These are phyloP conservation scores for Coccinonectria pachysandricola DNA, from an alignment of 2,329 filamentous ascomycete species.

Conservation along the genomic window DNA sequence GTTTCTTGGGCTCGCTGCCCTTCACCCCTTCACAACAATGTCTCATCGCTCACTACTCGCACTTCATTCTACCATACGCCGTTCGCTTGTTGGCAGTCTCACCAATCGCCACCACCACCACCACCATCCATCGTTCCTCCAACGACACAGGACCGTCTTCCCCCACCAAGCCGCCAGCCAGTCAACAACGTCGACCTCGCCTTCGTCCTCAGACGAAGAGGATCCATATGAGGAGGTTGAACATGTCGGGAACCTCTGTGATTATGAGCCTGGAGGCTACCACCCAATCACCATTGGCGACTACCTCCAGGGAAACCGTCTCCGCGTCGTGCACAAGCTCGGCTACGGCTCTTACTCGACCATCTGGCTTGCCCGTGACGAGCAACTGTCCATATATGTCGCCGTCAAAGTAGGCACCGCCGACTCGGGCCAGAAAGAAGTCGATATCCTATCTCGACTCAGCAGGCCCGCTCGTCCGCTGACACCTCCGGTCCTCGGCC, in stretches of 20 bases:
- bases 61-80: no score
- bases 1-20: no score
- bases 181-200: no score
- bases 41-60: no score
- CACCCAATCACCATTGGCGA: conserved; percentile 30
- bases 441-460: conserved; percentile 14
- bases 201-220: conserved; percentile 1
- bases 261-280: conserved; percentile 27
- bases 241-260: conserved; percentile 14
- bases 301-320: conserved; percentile 19
- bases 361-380: conserved; percentile 24
- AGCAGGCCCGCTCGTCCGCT: neutral
- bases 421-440: conserved; percentile 12
- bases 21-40: no score
- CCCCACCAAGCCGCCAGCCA: no score
- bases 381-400: conserved; percentile 15
- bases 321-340: conserved; percentile 20
- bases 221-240: conserved; percentile 15
- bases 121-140: no score
- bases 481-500: conserved; percentile 10
- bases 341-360: conserved; percentile 23
- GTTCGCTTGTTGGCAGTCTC: no score
- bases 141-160: no score
- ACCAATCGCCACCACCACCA: no score
- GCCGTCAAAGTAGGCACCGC: conserved; percentile 25